A percentile compares a stretch with the other conserved stretches of the same genome.
phyloP scores from a whole-genome alignment of 2,329 filamentous ascomycete species.

The Corniculantispora saksenae region DNA sequence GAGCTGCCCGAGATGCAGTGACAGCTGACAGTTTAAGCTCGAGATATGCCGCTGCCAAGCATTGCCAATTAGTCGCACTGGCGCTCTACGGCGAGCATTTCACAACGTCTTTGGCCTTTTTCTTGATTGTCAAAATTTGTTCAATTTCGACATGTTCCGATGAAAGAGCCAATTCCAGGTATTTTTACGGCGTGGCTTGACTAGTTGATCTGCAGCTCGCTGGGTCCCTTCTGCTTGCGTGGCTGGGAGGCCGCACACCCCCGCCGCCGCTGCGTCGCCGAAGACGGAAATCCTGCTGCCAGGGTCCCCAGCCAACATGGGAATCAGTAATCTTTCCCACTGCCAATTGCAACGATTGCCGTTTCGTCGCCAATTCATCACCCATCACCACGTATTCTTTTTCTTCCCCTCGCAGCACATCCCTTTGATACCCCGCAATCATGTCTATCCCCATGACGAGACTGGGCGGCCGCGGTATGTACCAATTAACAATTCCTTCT shows the following conservation, averaged over 20 bases:
- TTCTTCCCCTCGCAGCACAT: background rate
- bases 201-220: background rate
- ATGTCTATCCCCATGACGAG: conserved; percentile 46
- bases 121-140: too few relatives aligned
- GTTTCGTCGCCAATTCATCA: background rate
- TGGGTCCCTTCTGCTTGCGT: background rate
- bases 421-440: conserved; percentile 6
- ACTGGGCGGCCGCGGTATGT: conserved; percentile 48
- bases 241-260: background rate
- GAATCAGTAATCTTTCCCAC: background rate
- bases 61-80: too few relatives aligned
- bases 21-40: too few relatives aligned
- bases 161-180: background rate
- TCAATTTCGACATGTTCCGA: too few relatives aligned
- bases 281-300: background rate
- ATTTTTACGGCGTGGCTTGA: background rate
- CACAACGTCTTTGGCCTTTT: too few relatives aligned
- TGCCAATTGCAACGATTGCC: background rate
- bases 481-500: background rate
- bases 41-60: too few relatives aligned
- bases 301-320: background rate
- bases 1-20: too few relatives aligned
- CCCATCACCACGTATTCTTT: background rate
- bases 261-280: background rate
- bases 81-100: too few relatives aligned